Evolutionary conservation across 1,284 basidiomycete species (phyloP), one percentile per base, ranked within the genome.

Genomic region (Veloporphyrellus conicus): DNA sequence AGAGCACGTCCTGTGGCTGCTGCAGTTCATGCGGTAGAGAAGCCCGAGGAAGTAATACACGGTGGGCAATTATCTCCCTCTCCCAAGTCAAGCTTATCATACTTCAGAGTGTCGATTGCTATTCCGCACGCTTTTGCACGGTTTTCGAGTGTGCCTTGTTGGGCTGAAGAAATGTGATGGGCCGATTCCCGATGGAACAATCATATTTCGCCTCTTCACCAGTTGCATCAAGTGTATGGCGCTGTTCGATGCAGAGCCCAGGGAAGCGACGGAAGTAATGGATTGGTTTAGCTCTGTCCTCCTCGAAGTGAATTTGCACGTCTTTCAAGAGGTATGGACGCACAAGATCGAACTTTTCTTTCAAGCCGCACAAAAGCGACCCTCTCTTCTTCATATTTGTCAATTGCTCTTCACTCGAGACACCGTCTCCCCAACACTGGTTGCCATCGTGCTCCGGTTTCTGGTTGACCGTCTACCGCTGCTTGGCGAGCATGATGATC

Each of bases 311-410:
- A 90, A 96, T 62, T 75, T 90, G 5, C 89, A 95, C 62, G 85
- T 93, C 52, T 94, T 96, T 67, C 89, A 94, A 62, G 92, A 96
- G 67, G 87, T 96, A 19, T 96, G 90, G 93, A 91, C 87, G 32
- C 84, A 82, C 61, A 90, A 90, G 65, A 87, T 97, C 69, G 84
- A 84, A 20, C 86, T 93, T 62, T 94, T 94, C 71, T 87, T 94
- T 66, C 77, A 87, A 54, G 78, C 80, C 55, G 79, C 87, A 0
- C 79, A 87, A 56, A 83, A 84, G 53, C 88, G 93, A 50, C 82
- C 85, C 15, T 75, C 84, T 47, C 77, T 98, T 44, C 82, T 97
- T 61, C 87, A 87, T 53, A 81, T 99, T 43, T 87, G 91, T 49
- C 92, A 97, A 64, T 76, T 81, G 39, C 78, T 99, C n/a, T 88